These are phyloP conservation scores for Pseudofabraea citricarpa DNA, from an alignment of 2,329 filamentous ascomycete genomes.

Conservation along the genomic window DNA sequence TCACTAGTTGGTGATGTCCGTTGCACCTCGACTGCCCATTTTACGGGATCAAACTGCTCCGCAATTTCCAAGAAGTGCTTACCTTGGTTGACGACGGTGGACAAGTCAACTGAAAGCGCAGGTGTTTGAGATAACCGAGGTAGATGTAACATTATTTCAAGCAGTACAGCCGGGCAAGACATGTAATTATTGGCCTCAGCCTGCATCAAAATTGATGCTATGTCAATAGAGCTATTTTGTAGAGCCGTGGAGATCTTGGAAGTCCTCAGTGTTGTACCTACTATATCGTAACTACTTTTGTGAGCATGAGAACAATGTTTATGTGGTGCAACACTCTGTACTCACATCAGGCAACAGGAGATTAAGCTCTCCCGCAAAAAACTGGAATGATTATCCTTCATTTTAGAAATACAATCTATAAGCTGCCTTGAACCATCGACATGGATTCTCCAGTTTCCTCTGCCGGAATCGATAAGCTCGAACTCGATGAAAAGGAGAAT, in stretches of 20 bases:
- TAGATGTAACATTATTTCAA: neutral
- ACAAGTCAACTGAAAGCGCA: neutral
- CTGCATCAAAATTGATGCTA: too few relatives aligned
- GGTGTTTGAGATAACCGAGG: neutral
- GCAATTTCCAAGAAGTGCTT: neutral
- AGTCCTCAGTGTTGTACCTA: too few relatives aligned
- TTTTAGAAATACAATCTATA: too few relatives aligned
- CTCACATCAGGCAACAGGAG: neutral
- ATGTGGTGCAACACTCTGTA: too few relatives aligned
- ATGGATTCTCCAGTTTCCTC: neutral
- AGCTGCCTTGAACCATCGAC: neutral
- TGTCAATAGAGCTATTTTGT: too few relatives aligned
- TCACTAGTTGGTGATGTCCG: neutral
- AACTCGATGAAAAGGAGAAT: slow-evolving; percentile 1
- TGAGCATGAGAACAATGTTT: too few relatives aligned
- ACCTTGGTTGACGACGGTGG: neutral
- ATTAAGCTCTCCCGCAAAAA: slow-evolving; percentile 17
- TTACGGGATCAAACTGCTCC: neutral
- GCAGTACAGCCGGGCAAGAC: neutral
- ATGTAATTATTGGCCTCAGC: neutral
- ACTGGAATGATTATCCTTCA: too few relatives aligned
- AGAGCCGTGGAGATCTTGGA: too few relatives aligned
- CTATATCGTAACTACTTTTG: too few relatives aligned
- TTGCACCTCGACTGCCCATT: neutral
- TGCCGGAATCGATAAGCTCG: neutral